Conservation (phyloP, 805 yeast species). For the Pichia cephalocereana region DNA sequence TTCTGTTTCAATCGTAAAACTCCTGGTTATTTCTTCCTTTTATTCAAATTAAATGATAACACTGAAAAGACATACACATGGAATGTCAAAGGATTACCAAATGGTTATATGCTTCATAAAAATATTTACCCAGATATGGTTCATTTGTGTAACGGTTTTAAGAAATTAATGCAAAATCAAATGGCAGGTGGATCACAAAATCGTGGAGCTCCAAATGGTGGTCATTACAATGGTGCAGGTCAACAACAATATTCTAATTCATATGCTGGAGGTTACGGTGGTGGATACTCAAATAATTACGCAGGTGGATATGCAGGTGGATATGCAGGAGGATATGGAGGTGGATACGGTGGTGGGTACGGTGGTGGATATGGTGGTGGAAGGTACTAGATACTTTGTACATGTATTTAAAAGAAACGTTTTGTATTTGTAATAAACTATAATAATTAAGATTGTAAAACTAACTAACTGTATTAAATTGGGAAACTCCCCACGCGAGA, state of each 20-base stretch:
- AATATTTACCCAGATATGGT: slow-evolving; percentile 85
- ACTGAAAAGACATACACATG: slow-evolving; percentile 65
- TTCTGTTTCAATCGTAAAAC: slow-evolving; percentile 83
- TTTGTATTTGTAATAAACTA: background rate
- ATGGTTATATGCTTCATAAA: slow-evolving; percentile 72
- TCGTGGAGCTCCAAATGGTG: background rate
- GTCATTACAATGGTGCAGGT: background rate
- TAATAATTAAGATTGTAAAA: too few species aligned
- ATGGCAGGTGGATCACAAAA: slow-evolving; percentile 11
- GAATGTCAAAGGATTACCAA: slow-evolving; percentile 86
- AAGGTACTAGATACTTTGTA: background rate
- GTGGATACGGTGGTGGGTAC: slow-evolving; percentile 4
- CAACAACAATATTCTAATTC: background rate
- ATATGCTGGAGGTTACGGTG: slow-evolving; percentile 5
- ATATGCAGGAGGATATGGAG: slow-evolving; percentile 8
- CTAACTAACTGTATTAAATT: background rate
- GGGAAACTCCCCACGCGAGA: background rate
- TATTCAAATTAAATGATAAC: slow-evolving; percentile 70
- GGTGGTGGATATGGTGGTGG: slow-evolving; percentile 6
- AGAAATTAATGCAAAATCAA: slow-evolving; percentile 34
- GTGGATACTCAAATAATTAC: slow-evolving; percentile 1
- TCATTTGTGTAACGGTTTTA: slow-evolving; percentile 90
- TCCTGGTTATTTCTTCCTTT: slow-evolving; percentile 88
- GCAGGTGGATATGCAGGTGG: slow-evolving; percentile 8
- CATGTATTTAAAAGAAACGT: background rate